phyloP scores from a whole-genome alignment of 192 early-diverging fungal species.

The Phlyctochytrium bullatum region DNA sequence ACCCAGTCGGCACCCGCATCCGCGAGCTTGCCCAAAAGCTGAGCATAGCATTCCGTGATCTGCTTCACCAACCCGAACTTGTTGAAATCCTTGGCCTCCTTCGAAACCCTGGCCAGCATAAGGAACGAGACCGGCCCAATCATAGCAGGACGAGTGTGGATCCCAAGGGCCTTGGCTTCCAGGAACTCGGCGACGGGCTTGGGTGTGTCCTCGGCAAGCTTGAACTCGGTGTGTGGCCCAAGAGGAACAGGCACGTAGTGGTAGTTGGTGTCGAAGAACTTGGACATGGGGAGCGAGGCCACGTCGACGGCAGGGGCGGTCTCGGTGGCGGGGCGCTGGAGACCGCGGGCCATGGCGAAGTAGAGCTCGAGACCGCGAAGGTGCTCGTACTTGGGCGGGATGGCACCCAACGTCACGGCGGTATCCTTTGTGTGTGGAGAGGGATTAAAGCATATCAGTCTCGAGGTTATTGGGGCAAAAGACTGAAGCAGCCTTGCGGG shows the following conservation, averaged over 20 bases:
- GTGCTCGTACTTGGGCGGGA: conserved; percentile 58
- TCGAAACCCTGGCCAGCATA: conserved; percentile 62
- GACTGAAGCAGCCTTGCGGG: background rate
- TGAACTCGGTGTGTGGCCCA: conserved; percentile 60
- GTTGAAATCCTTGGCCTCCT: conserved; percentile 67
- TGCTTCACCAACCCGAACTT: conserved; percentile 70
- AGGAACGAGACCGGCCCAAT: conserved; percentile 91
- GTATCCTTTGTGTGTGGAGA: conserved; percentile 25
- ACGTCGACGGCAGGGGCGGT: conserved; percentile 77
- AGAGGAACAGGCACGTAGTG: conserved; percentile 49
- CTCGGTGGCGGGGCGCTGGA: too few relatives aligned
- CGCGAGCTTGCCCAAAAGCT: conserved; percentile 72
- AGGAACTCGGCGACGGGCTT: conserved; percentile 84
- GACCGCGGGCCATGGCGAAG: conserved; percentile 98
- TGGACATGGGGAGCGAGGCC: conserved; percentile 97
- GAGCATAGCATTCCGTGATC: conserved; percentile 78
- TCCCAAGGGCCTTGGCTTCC: conserved; percentile 88
- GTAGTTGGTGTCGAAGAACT: conserved; percentile 99
- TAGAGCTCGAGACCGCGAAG: conserved; percentile 69
- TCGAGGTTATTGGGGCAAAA: background rate
- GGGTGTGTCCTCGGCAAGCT: conserved; percentile 51
- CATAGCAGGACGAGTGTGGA: conserved; percentile 88
- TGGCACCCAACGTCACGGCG: conserved; percentile 52
- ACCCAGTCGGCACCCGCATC: conserved; percentile 77
- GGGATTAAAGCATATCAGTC: background rate